Conservation (phyloP, 2,329 filamentous ascomycete species). For the Elsinoe australis region DNA sequence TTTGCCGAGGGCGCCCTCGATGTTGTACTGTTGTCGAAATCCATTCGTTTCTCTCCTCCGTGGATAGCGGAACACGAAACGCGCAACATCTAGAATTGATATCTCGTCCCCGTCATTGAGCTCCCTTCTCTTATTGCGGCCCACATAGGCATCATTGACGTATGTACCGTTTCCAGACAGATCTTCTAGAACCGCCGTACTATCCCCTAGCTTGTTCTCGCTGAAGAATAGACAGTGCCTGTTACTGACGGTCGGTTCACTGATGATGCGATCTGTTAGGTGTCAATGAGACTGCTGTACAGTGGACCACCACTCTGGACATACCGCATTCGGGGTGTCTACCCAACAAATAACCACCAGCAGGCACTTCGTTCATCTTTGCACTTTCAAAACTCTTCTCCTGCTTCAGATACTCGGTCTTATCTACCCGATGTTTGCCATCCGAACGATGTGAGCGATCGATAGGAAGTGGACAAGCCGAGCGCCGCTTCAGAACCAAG, state of each 20-base stretch:
- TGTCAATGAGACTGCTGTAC: neutral
- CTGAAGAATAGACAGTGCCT: slow-evolving; percentile 65
- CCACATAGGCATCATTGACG: slow-evolving; percentile 84
- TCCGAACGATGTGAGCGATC: slow-evolving; percentile 31
- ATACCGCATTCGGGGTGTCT: slow-evolving; percentile 88
- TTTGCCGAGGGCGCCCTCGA: slow-evolving; percentile 80
- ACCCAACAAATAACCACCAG: slow-evolving; percentile 83
- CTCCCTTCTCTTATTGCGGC: slow-evolving; percentile 84
- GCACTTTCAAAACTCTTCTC: slow-evolving; percentile 55
- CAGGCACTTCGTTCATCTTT: slow-evolving; percentile 47
- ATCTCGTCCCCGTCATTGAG: slow-evolving; percentile 87
- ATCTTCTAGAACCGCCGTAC: slow-evolving; percentile 75
- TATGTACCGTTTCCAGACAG: slow-evolving; percentile 94
- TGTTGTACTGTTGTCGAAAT: slow-evolving; percentile 79
- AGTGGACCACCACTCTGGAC: slow-evolving; percentile 31
- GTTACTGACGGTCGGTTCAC: slow-evolving; percentile 78
- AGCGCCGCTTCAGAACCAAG: slow-evolving; percentile 68
- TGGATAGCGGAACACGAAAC: slow-evolving; percentile 89
- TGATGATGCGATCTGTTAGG: slow-evolving; percentile 60
- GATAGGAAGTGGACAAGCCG: slow-evolving; percentile 55
- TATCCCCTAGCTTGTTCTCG: slow-evolving; percentile 51
- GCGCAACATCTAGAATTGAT: slow-evolving; percentile 71
- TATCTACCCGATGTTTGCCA: slow-evolving; percentile 40
- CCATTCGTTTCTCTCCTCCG: slow-evolving; percentile 62
- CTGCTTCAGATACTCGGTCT: slow-evolving; percentile 49